These are phyloP conservation scores for Backusella morwellensis DNA, from an alignment of 192 early-diverging fungal species.

Conservation along the genomic window DNA sequence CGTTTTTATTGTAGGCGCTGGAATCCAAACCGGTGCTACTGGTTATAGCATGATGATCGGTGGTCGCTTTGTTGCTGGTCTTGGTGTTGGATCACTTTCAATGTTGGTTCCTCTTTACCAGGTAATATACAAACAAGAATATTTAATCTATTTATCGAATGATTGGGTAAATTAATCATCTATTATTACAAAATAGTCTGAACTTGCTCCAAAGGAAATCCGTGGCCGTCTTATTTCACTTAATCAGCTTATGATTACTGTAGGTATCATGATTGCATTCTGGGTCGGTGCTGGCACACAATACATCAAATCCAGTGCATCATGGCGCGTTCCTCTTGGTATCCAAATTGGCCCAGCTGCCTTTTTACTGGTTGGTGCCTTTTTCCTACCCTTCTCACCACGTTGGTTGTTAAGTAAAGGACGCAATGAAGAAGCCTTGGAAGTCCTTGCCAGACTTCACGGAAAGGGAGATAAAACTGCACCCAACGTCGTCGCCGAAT, in stretches of 20 bases:
- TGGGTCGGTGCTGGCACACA: slow-evolving; percentile 35
- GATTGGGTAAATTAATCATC: not conserved
- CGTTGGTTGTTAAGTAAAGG: slow-evolving; percentile 78
- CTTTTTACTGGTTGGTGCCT: slow-evolving; percentile 62
- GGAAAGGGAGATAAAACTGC: slow-evolving; percentile 54
- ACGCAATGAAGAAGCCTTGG: slow-evolving; percentile 65
- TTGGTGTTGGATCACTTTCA: slow-evolving; percentile 32
- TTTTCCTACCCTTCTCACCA: slow-evolving; percentile 82
- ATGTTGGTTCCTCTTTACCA: slow-evolving; percentile 29
- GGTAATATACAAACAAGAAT: not conserved
- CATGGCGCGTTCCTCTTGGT: slow-evolving; percentile 85
- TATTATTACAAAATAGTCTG: slow-evolving; percentile 39
- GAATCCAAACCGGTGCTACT: slow-evolving; percentile 62
- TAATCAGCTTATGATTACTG: slow-evolving; percentile 91
- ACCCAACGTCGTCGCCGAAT: slow-evolving; percentile 59
- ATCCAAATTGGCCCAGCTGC: slow-evolving; percentile 79
- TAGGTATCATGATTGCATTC: slow-evolving; percentile 70
- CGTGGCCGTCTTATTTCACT: slow-evolving; percentile 84
- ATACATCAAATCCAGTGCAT: slow-evolving; percentile 38
- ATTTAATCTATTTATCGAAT: not conserved
- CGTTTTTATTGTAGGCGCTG: slow-evolving; percentile 72
- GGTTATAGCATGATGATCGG: slow-evolving; percentile 60
- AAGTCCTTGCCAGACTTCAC: slow-evolving; percentile 67
- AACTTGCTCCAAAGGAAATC: slow-evolving; percentile 78
- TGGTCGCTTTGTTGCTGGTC: slow-evolving; percentile 79